phyloP scores from a whole-genome alignment of 208 protist species.

The Kentomonas sorsogonicus region DNA sequence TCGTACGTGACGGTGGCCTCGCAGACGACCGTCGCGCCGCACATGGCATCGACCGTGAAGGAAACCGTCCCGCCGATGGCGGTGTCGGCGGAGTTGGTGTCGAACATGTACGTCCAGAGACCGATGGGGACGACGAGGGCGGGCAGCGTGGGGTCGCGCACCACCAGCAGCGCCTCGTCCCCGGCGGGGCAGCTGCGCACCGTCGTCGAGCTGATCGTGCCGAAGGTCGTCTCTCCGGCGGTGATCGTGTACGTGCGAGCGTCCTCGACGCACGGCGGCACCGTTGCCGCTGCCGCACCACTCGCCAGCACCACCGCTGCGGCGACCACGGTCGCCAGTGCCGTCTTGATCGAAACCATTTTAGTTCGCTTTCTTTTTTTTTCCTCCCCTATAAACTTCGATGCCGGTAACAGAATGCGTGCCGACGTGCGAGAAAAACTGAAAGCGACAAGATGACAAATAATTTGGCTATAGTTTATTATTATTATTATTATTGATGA shows the following conservation, averaged over 20 bases:
- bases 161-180: constrained; percentile 5
- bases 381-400: neutral
- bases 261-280: constrained; percentile 14
- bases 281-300: neutral
- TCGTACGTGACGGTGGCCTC: constrained; percentile 26
- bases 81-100: constrained; percentile 9
- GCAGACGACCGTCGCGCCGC: constrained; percentile 22
- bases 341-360: neutral
- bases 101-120: constrained; percentile 27
- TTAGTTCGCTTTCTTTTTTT: constrained; percentile 10
- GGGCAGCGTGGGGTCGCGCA: constrained; percentile 10
- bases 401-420: no score
- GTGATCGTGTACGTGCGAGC: neutral
- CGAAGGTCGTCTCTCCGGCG: neutral
- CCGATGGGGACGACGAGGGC: constrained; percentile 19
- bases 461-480: neutral
- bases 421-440: neutral
- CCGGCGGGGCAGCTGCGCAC: constrained; percentile 3
- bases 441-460: constrained; percentile 1
- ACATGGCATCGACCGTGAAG: constrained; percentile 33
- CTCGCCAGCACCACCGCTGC: neutral
- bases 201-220: constrained; percentile 1
- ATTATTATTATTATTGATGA: neutral
- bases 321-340: neutral
- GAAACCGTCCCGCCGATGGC: neutral